These are phyloP conservation scores for Hypoxylon rickii DNA, from an alignment of 495 filamentous ascomycete species.

Conservation along the genomic window DNA sequence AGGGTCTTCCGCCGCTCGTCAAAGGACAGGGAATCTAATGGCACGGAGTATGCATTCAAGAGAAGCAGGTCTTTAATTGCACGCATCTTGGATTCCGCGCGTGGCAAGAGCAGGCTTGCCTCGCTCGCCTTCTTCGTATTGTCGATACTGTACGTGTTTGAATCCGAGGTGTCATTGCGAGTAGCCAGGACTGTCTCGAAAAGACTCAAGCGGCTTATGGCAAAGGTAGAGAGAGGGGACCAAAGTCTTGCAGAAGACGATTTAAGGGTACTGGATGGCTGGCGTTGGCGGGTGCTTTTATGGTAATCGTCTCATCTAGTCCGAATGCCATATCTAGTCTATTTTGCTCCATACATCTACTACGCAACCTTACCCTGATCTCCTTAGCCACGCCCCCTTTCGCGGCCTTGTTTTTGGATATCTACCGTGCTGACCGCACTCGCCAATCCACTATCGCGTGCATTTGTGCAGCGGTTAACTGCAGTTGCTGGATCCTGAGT, in stretches of 20 bases:
- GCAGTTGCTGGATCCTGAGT: too few species aligned
- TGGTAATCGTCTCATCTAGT: too few species aligned
- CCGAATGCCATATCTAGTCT: too few species aligned
- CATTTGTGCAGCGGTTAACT: too few species aligned
- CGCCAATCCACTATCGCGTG: too few species aligned
- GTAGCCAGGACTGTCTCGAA: conserved; percentile 46
- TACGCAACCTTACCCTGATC: too few species aligned
- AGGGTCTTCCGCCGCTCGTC: conserved; percentile 44
- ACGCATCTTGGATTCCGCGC: conserved; percentile 44
- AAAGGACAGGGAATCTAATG: conserved; percentile 38
- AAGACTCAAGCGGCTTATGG: conserved; percentile 44
- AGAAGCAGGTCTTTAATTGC: conserved; percentile 47
- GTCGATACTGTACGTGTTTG: conserved; percentile 52
- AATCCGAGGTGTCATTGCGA: conserved; percentile 52
- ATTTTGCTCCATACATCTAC: too few species aligned
- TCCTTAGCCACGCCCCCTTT: too few species aligned
- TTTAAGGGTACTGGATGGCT: conserved; percentile 46
- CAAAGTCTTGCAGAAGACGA: conserved; percentile 47
- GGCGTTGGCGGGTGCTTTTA: conserved; percentile 52
- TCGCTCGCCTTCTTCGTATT: conserved; percentile 53
- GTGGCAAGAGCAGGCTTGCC: conserved; percentile 43
- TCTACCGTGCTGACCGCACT: too few species aligned
- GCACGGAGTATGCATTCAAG: conserved; percentile 54
- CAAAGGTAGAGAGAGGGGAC: conserved; percentile 47
- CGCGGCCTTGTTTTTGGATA: too few species aligned